Base-by-base conservation (phyloP, 345 rosid genomes). In the Aquilaria malaccensis region DNA sequence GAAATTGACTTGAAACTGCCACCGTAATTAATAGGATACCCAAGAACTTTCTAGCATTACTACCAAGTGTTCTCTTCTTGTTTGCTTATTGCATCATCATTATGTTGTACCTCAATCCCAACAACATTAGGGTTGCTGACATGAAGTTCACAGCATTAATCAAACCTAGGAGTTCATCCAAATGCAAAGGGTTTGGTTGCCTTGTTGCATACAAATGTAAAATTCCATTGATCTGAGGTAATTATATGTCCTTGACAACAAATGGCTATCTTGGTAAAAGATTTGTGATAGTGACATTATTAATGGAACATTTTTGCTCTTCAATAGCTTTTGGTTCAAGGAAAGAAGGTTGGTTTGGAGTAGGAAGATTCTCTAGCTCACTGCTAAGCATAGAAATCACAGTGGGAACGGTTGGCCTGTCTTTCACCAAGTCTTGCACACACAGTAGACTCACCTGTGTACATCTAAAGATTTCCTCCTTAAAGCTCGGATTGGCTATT, bases 311-410 rank as follows among this genome's bases (percentile, higher is more conserved):
- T 55, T 55, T 30, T 2, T 55, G 3, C 11, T 53, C 11, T 7
- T 30, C 33, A 7, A 9, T 4, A 55, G 11, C 13, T 6, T 55
- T 33, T 30, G 12, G 9, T 30, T 30, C 13, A 30, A 5, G 32
- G 50, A 65, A 72, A 3, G 61, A 65, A 12, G 63, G 71, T 22
- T 55, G 58, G 22, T 64, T 61, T 15, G 72, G 72, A 7, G 41
- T 2, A 1, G 70, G 75, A 50, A 64, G 67, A 52, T 64, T 63
- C 3, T n/a, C 55, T 10, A 60, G 60, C 15, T 67, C 65, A 30
- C 67, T 61, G 15, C 37, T 63, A 30, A 55, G 58, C 58, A 55
- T 55, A 9, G 37, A 55, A 55, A 55, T 55, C 13, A 30, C 41
- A 30, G 1, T 55, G 58, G 66, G n/a, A 33, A 60, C 30, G 12